Evolutionary conservation across 768 basidiomycete species (phyloP), one percentile per base, ranked within the genome.

Genomic region (Neoboletus subvelutipes): DNA sequence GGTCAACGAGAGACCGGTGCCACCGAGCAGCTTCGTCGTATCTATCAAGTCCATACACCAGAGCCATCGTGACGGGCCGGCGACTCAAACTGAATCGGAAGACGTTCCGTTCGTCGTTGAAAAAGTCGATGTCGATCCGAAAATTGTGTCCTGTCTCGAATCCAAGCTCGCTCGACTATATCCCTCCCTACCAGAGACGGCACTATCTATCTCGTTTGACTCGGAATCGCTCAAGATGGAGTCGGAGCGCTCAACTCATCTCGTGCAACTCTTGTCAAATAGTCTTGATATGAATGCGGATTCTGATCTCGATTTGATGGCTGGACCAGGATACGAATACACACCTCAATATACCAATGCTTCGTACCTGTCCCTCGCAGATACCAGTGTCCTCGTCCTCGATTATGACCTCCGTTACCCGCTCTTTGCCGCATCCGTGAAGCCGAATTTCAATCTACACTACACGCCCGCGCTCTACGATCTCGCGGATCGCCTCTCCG

Each of bases 351-450:
- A 63, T 53, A n/a, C 47, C 12, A 60, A 57, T 47, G 29, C 64
- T 57, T 47, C 67, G 56, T 12, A 48, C 59, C 18, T 67, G 48
- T 49, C 67, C 17, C 60, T 72, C 24, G 26, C 60, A 9, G 66
- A 72, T 15, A 61, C 76, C 7, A 72, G 79, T 22, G 76, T 84
- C n/a, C 73, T 84, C 42, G 66, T 82, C 29, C 59, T 87, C 42
- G 76, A 81, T 53, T 85, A 83, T 73, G 78, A 80, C 60, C 69
- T 85, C 22, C 80, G 78, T 3, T 67, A 77, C 65, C 73, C 78
- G 0, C 71, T 83, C 54, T 78, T 83, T 56, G 46, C 58, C 11
- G 29, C 50, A 1, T 64, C 63, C 24, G 24, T 10, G 8, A 29
- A 34, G 5, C 24, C 24, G 8, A 9, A 22, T 0, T 24, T 67